These are phyloP conservation scores for Diplotaxis tenuifolia DNA, from an alignment of 345 rosid species.

Conservation along the genomic window DNA sequence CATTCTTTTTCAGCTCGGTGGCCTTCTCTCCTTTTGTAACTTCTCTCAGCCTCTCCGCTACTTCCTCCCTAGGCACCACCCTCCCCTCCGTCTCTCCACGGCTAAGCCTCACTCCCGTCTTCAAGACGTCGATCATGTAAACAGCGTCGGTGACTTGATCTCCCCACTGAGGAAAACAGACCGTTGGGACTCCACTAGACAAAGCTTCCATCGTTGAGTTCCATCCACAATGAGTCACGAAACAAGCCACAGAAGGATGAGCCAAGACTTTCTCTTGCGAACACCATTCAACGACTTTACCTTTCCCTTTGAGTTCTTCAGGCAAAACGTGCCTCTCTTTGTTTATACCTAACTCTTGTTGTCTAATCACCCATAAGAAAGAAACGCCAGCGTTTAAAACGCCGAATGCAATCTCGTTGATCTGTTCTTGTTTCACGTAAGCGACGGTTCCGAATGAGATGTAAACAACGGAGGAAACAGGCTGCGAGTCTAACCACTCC, in stretches of 20 bases:
- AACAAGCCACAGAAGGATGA: slow-evolving; percentile 69
- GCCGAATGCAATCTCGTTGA: slow-evolving; percentile 68
- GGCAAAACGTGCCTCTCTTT: slow-evolving; percentile 48
- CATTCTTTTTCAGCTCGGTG: slow-evolving; percentile 52
- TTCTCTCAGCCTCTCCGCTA: slow-evolving; percentile 58
- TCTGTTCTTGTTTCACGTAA: slow-evolving; percentile 62
- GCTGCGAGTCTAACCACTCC: slow-evolving; percentile 74
- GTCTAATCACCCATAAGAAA: slow-evolving; percentile 80
- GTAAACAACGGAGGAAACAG: slow-evolving; percentile 67
- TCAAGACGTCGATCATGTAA: slow-evolving; percentile 60
- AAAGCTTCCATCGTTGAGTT: slow-evolving; percentile 80
- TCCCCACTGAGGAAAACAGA: slow-evolving; percentile 81
- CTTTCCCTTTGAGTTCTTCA: slow-evolving; percentile 57
- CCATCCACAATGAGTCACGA: slow-evolving; percentile 91
- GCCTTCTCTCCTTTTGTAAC: slow-evolving; percentile 56
- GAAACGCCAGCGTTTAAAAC: slow-evolving; percentile 51
- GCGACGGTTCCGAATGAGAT: slow-evolving; percentile 75
- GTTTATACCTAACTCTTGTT: slow-evolving; percentile 41
- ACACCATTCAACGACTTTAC: slow-evolving; percentile 68
- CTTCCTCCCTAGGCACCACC: slow-evolving; percentile 60
- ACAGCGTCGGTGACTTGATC: slow-evolving; percentile 81
- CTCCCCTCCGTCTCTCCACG: slow-evolving; percentile 61
- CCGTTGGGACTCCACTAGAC: slow-evolving; percentile 58
- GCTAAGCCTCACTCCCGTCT: slow-evolving; percentile 62
- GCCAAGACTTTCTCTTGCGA: slow-evolving; percentile 72